Evolutionary conservation across 495 filamentous ascomycete genomes (phyloP), one percentile per base, ranked within the genome.

Genomic region (Talaromyces nanjingensis): DNA sequence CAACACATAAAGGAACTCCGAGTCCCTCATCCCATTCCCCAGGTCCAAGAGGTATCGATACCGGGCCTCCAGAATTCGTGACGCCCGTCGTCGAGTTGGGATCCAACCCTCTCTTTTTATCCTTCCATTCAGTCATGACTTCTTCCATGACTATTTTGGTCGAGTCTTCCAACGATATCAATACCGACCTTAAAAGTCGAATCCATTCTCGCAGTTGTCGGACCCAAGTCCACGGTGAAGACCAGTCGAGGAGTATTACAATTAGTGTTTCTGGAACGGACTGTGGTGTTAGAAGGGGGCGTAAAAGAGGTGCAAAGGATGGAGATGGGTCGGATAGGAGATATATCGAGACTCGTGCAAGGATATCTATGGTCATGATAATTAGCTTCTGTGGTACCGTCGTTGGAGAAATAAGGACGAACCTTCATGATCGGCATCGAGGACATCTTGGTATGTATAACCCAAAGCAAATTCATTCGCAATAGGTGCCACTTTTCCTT

Each of bases 401-500:
- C 47, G 9, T 18, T 37, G 9, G 25, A 20, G 14, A 55, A 31
- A 29, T 37, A 24, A 24, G 52, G 18, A 56, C 69, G 65, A 72
- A 92, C 90, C 91, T 84, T 98, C 93, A 69, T 96, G 91, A 71
- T 98, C 93, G 62, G 92, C 89, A 78, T 97, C 93, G 33, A 96
- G 79, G 47, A 98, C 91, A 77, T 98, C 92, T 71, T 91, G 89
- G 73, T 96, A 98, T 58, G 93, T 96, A 74, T 97, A 97, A 56
- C 93, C 93, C 61, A 98, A 76, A 11, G 93, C 93, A 73, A 96
- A 96, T 64, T 89, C 88, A 71, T 98, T 98, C 52, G 93, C 93
- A 69, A 97, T 83, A 39, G 92, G 91, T 2, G 92, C 89, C 61
- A 79, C 80, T 65, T 84, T 86, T n/a, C 79, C 82, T 62, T 84